Percentiles rank a stretch among this genome's conserved stretches.
These are phyloP conservation scores for Suillus fuscotomentosus DNA, from an alignment of 768 basidiomycete species.

Conservation along the genomic window DNA sequence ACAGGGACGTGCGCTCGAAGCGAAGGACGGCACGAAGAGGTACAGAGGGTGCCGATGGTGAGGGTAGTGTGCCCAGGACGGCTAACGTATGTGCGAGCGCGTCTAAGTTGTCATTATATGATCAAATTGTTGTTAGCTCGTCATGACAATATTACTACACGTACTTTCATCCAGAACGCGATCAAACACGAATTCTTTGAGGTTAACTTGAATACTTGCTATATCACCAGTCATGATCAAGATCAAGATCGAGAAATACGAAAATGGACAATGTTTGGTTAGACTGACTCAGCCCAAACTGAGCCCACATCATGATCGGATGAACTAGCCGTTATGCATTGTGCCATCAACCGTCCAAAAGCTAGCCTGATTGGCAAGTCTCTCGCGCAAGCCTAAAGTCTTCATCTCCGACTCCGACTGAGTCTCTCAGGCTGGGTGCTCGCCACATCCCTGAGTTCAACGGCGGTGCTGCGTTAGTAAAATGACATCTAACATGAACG, in stretches of 20 bases:
- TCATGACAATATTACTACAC: neutral
- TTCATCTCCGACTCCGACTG: neutral
- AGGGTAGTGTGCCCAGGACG: conserved; percentile 65
- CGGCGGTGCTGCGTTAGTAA: neutral
- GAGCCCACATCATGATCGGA: too few relatives aligned
- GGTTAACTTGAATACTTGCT: conserved; percentile 11
- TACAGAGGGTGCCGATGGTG: conserved; percentile 7
- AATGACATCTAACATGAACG: neutral
- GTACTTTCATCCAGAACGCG: conserved; percentile 53
- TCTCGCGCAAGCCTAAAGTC: neutral
- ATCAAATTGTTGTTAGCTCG: neutral
- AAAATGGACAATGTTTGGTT: neutral
- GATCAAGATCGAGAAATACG: neutral
- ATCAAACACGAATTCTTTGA: conserved; percentile 55
- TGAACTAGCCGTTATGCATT: too few relatives aligned
- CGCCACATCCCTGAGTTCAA: neutral
- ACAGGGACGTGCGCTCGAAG: conserved; percentile 73
- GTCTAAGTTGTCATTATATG: neutral
- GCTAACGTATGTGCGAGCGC: conserved; percentile 54
- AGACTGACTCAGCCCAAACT: too few relatives aligned
- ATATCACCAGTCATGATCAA: neutral
- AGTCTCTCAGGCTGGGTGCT: neutral
- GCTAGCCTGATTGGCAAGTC: neutral
- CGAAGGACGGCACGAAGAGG: conserved; percentile 65
- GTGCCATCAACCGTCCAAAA: too few relatives aligned